Evolutionary conservation across 1,139 yeast genomes (phyloP).

Genomic region (Wickerhamomyces sp.): DNA sequence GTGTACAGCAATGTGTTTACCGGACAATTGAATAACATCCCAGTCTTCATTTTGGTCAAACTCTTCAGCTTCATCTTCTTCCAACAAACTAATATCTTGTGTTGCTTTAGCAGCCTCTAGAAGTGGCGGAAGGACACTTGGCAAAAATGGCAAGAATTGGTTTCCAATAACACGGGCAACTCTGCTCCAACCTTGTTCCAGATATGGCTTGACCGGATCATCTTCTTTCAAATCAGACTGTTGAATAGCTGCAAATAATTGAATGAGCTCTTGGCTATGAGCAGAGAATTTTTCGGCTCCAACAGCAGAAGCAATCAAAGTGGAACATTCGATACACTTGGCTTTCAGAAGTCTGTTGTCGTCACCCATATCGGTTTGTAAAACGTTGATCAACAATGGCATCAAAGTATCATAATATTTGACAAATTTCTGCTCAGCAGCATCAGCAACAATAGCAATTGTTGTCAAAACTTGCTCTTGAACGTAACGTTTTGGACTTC

Average conservation of each 20-base stretch:
- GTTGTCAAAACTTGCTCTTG: constrained; percentile 97
- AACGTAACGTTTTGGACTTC: constrained; percentile 85
- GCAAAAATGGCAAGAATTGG: constrained; percentile 83
- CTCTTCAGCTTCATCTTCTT: constrained; percentile 84
- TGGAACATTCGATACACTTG: constrained; percentile 92
- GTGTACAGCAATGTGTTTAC: constrained; percentile 91
- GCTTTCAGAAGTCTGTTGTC: constrained; percentile 82
- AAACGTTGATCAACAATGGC: constrained; percentile 80
- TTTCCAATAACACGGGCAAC: constrained; percentile 80
- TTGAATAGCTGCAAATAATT: constrained; percentile 71
- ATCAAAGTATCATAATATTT: constrained; percentile 93
- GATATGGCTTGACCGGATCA: constrained; percentile 81
- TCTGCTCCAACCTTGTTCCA: constrained; percentile 97
- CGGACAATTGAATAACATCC: constrained; percentile 89
- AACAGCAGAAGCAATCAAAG: constrained; percentile 93
- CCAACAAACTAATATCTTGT: constrained; percentile 83
- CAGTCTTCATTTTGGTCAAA: constrained; percentile 84
- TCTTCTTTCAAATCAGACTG: constrained; percentile 49
- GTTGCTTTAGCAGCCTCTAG: constrained; percentile 81
- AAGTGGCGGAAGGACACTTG: constrained; percentile 86
- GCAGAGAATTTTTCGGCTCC: constrained; percentile 86
- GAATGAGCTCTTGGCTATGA: constrained; percentile 70
- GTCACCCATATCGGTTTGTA: constrained; percentile 72
- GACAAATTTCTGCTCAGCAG: constrained; percentile 85
- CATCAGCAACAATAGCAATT: constrained; percentile 95